A percentile compares a stretch with the other conserved stretches of the same genome.
Evolutionary conservation across 106 monocot genomes (phyloP).

Genomic region (Agapanthus africanus): DNA sequence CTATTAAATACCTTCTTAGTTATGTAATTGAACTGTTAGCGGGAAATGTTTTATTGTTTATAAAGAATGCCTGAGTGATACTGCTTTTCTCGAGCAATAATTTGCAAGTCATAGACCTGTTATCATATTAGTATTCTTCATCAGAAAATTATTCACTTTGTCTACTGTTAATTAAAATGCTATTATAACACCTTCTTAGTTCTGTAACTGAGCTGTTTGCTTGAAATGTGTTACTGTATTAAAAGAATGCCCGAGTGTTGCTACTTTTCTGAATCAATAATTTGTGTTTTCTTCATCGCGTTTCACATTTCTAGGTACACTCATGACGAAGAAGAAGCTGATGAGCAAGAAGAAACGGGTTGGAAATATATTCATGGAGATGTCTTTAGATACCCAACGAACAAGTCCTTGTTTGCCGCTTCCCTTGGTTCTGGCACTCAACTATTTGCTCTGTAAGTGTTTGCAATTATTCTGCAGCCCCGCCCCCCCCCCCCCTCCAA

Average conservation of each 20-base stretch:
- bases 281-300: background rate
- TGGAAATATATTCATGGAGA: conserved; percentile 87
- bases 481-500: no score
- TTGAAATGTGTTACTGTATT: background rate
- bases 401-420: conserved; percentile 68
- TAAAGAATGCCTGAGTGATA: no score
- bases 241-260: background rate
- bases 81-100: no score
- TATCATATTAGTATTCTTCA: no score
- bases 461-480: background rate
- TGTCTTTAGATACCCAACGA: conserved; percentile 68
- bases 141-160: background rate
- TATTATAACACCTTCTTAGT: no score
- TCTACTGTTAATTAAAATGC: background rate
- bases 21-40: no score
- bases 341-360: conserved; percentile 79
- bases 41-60: no score
- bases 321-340: conserved; percentile 68
- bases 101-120: no score
- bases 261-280: background rate
- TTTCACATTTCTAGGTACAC: conserved; percentile 41
- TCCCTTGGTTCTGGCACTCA: conserved; percentile 80
- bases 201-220: background rate
- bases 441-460: conserved; percentile 58
- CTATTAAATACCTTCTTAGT: no score